Percentiles rank a stretch among this genome's conserved stretches.
phyloP scores from a whole-genome alignment of 148 eudicot genomes.

The Agrostemma githago region DNA sequence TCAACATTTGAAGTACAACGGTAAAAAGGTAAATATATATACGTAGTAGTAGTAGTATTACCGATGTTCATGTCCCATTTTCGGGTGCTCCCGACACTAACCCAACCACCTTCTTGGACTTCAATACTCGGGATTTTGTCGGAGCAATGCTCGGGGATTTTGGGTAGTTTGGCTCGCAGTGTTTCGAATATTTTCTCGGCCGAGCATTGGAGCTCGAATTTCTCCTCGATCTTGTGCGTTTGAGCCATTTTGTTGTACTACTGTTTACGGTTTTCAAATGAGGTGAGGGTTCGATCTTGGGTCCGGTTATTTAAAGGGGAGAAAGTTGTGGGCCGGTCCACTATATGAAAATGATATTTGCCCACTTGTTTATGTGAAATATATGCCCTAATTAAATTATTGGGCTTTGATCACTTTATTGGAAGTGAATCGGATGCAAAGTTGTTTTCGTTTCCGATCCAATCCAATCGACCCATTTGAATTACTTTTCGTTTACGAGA shows the following conservation, averaged over 20 bases:
- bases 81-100: constrained; percentile 22
- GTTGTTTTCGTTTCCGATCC: no score
- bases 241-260: constrained; percentile 16
- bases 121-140: constrained; percentile 11
- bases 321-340: background rate
- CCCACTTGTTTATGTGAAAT: background rate
- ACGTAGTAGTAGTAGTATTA: no score
- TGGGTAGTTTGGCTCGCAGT: background rate
- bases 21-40: background rate
- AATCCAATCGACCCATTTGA: no score
- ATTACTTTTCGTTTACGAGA: no score
- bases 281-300: background rate
- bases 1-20: no score
- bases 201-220: constrained; percentile 16
- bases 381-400: background rate
- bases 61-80: constrained; percentile 9
- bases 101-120: constrained; percentile 15
- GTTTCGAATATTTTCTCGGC: constrained; percentile 13
- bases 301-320: background rate
- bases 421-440: background rate
- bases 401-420: background rate
- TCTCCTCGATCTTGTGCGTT: constrained; percentile 14
- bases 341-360: background rate
- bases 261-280: background rate
- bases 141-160: constrained; percentile 16